Evolutionary conservation across 352 stramenopile genomes (phyloP), one percentile per base, ranked within the genome.

Genomic region (Globisporangium yorkense): DNA sequence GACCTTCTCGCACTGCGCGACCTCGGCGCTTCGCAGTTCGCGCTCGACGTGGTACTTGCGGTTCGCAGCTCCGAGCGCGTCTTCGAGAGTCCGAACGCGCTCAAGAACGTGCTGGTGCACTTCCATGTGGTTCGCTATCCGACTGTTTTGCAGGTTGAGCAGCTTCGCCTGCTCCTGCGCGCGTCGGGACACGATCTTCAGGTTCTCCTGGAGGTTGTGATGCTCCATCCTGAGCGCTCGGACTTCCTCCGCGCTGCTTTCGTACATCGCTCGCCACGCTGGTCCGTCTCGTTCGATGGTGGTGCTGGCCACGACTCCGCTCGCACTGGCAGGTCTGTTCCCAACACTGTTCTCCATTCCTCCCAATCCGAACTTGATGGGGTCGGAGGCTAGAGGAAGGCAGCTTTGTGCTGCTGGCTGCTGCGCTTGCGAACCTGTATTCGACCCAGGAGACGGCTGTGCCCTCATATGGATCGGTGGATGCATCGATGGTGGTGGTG

Each of bases 141-240:
- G 75, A 13, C 51, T 46, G 40, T 77, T 87, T 56, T 92, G 80
- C 3, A 89, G 71, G 12, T 67, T 68, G 16, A 92, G 63, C 20
- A 92, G 63, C 43, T 84, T 90, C 18, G 77, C 67, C 57, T 92
- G 83, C 50, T 92, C 83, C 5, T 79, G 70, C 1, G 75, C 71
- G 15, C 83, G 78, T 6, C 80, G 74, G 40, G 75, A 31, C 18
- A 88, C 62, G 12, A 91, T 71, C 20, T 67, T 70, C 54, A 85
- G 87, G 15, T 75, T 78, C 29, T 81, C 71, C 20, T 87, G 68
- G 2, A 88, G 57, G 10, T 71, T 51, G 7, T 65, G 63, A 20
- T 70, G 71, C 16, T 74, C 60, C 7, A 40, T 59, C 54, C 70
- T 53, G 12, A 76, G 46, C 13, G 67, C 66, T 41, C 70, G 43